Evolutionary conservation across 805 yeast genomes (phyloP), one percentile per base, ranked within the genome.

Genomic region (Debaryomyces tyrocola): DNA sequence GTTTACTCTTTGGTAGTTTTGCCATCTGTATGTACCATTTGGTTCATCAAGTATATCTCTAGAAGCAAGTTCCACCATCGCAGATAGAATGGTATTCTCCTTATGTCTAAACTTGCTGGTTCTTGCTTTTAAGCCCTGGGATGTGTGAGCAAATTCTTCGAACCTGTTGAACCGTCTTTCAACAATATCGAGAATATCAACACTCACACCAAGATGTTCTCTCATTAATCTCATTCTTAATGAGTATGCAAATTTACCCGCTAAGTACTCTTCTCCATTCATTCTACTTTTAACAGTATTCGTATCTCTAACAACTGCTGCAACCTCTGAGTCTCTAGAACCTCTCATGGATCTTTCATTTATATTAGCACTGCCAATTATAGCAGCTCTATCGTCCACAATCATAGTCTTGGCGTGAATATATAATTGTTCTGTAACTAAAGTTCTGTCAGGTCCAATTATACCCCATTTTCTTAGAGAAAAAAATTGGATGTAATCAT

Each of bases 301-400:
- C 8, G 85, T 82, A 59, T 94, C 99, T 52, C 97, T 79, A 4
- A 94, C 82, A 45, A 92, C 69, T 1, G 91, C 89, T 3, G 97
- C 96, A 35, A 94, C 85, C 59, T 94, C 99, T 4, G 97, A 90
- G 62, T 94, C 99, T 62, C 99, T 78, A 17, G 77, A 75, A 12
- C 99, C 99, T 56, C 94, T 76, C 90, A 91, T 91, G 0, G 98
- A 92, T 57, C 99, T 78, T 64, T 94, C 99, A 60, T 94, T 94
- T 50, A 94, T 89, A 59, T 94, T 94, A 0, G 99, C 99, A 59
- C 97, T 89, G 2, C 99, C 99, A 58, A 94, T 91, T 37, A 94
- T 86, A 4, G 96, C 97, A 39, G 85, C 80, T 41, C 96, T 77
- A 59, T 94, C 99, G 68, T 94, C 99, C 9, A 86, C 97, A 56